Base-by-base conservation (phyloP, 2,329 filamentous ascomycete species). In the Diaporthe citri region DNA sequence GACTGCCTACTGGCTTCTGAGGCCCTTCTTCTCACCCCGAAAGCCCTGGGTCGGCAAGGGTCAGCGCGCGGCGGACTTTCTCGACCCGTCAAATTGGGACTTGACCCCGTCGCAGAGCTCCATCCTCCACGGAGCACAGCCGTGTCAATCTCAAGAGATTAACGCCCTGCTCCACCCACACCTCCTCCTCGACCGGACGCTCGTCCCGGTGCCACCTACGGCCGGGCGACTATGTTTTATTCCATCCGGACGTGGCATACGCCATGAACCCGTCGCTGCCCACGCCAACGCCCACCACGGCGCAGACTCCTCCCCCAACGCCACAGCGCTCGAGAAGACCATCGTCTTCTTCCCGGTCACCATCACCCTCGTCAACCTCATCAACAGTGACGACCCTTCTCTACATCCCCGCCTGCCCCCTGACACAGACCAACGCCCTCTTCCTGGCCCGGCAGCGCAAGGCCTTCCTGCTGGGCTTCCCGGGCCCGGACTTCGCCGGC, bases 211-310 rank as follows among this genome's bases (percentile, higher is more conserved):
- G 6, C 94, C 94, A 0, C 83, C 91, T 96, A 15, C 85, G 88
- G 41, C 93, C 94, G 0, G 94, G 94, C 5, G 94, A 96, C 82
- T 96, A 93, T 79, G 93, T 95, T 2, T 89, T 91, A 46, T 95
- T 93, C 92, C 93, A 95, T 81, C 93, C 92, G 78, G 92, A 93
- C 81, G 86, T 84, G 43, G 90, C 95, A 64, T 93, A 96, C 82
- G 89, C 92, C 81, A 90, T 88, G 76, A 84, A 88, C 71, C 34
- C 56, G 2, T 74, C 41, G 76, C 77, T 34, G 75, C 77, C 28
- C 77, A 75, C 28, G 77, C 28, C 69, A 5, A 34, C 71, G 31
- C 17, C 36, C 34, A n/a, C 51, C 2, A n/a, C 57, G 13, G 62
- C 25, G 12, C 59, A 51, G 31, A 36, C 57, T 8, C 70, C 60